Percentiles rank a stretch among this genome's conserved stretches.
Evolutionary conservation across 176 grass and related monocot species (phyloP).

Genomic region (Cymbopogon citratus): DNA sequence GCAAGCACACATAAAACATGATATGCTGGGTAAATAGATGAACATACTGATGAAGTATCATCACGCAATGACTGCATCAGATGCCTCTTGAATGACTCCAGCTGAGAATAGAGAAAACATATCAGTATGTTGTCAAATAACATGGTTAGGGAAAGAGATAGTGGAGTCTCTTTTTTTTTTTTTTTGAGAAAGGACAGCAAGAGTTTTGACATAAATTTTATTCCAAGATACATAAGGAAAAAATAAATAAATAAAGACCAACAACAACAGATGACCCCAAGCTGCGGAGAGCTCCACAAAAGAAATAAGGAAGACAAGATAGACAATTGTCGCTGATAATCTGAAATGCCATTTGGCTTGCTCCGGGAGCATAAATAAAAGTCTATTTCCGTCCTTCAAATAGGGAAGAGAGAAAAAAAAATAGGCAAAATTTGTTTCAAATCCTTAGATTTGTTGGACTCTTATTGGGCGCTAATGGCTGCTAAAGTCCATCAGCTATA

Average conservation of each 20-base stretch:
- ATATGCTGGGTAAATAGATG: constrained; percentile 9
- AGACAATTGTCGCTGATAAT: background rate
- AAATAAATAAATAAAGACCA: background rate
- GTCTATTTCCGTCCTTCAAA: background rate
- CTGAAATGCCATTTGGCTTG: background rate
- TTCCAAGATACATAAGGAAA: background rate
- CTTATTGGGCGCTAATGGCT: background rate
- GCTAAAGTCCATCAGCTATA: background rate
- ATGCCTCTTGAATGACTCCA: constrained; percentile 94
- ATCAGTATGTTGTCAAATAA: background rate
- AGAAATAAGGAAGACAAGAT: background rate
- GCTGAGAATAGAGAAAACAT: constrained; percentile 35
- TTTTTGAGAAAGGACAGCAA: background rate
- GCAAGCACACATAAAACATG: background rate
- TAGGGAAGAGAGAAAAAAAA: background rate
- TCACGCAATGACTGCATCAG: constrained; percentile 81
- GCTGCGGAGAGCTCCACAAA: background rate
- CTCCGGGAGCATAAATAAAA: background rate
- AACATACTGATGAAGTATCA: constrained; percentile 65
- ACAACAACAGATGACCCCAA: background rate
- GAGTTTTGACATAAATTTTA: background rate
- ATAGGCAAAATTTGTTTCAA: background rate
- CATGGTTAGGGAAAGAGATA: background rate
- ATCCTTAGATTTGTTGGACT: no score
- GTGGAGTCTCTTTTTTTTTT: no score